Evolutionary conservation across 805 yeast species (phyloP).

Genomic region (Starmerella tilneyi): DNA sequence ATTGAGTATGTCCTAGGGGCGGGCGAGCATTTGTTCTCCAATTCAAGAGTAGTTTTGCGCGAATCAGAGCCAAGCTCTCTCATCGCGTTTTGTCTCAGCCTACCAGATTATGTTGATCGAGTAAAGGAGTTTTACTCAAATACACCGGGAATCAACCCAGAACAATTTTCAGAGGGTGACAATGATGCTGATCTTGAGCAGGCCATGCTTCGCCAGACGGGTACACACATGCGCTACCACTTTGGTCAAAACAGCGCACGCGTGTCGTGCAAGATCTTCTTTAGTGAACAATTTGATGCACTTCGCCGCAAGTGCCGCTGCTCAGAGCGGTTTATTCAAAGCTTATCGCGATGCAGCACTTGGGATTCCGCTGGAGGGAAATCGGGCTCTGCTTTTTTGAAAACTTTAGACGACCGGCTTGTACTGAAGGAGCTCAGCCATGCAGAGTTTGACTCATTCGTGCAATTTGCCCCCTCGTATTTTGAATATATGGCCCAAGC

Average conservation of each 20-base stretch:
- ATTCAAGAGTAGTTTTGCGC: slow-evolving; percentile 82
- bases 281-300: slow-evolving; percentile 94
- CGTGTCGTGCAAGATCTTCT: slow-evolving; percentile 85
- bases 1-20: slow-evolving; percentile 69
- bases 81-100: slow-evolving; percentile 82
- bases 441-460: slow-evolving; percentile 84
- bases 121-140: slow-evolving; percentile 35
- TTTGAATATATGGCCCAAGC: slow-evolving; percentile 95
- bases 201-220: slow-evolving; percentile 68
- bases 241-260: slow-evolving; percentile 75
- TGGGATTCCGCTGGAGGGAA: slow-evolving; percentile 98
- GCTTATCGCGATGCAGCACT: slow-evolving; percentile 82
- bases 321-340: slow-evolving; percentile 66
- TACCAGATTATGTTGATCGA: slow-evolving; percentile 68
- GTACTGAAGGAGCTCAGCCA: slow-evolving; percentile 82
- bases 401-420: slow-evolving; percentile 81
- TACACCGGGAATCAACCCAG: slow-evolving; percentile 12
- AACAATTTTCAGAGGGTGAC: slow-evolving; percentile 8
- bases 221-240: slow-evolving; percentile 85
- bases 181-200: slow-evolving; percentile 40
- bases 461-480: slow-evolving; percentile 90
- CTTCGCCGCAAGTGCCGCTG: slow-evolving; percentile 75
- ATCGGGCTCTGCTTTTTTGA: slow-evolving; percentile 87
- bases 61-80: slow-evolving; percentile 95
- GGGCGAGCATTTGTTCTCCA: slow-evolving; percentile 84